Conservation (phyloP, 2,329 filamentous ascomycete genomes). For the Epichloe bromicola region DNA sequence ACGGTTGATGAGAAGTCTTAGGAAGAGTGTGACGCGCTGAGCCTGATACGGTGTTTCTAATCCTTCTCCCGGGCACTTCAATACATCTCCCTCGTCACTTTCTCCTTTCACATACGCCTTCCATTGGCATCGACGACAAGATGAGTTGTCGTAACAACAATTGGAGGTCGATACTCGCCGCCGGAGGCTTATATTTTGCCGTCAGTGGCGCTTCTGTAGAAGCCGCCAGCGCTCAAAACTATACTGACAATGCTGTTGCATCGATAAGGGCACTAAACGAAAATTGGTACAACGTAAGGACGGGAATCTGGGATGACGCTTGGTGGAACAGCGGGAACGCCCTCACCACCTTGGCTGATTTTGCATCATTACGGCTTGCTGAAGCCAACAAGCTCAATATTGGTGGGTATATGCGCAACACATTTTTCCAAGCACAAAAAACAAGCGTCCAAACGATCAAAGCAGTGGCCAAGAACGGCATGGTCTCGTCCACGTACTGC, state of each 20-base stretch:
- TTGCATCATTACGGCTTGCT: slow-evolving; percentile 22
- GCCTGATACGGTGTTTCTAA: not conserved
- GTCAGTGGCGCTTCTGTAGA: not conserved
- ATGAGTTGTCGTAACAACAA: not conserved
- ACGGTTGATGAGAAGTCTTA: not conserved
- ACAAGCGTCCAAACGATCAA: slow-evolving; percentile 25
- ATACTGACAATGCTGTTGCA: slow-evolving; percentile 19
- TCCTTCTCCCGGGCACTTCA: not conserved
- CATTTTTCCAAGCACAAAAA: slow-evolving; percentile 32
- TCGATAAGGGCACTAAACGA: slow-evolving; percentile 35
- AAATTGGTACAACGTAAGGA: slow-evolving; percentile 44
- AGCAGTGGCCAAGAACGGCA: slow-evolving; percentile 20
- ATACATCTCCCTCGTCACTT: not conserved
- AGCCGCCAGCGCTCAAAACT: slow-evolving; percentile 13
- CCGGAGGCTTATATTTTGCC: slow-evolving; percentile 1
- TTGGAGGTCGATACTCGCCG: slow-evolving; percentile 3
- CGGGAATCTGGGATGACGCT: slow-evolving; percentile 49
- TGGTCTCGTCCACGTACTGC: slow-evolving; percentile 26
- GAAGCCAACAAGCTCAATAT: slow-evolving; percentile 26
- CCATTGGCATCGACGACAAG: not conserved
- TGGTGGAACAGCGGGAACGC: slow-evolving; percentile 67
- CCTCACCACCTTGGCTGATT: slow-evolving; percentile 49
- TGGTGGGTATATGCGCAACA: slow-evolving; percentile 28
- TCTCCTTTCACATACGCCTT: not conserved
- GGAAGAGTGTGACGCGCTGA: not conserved